Conservation (phyloP, 2,329 filamentous ascomycete genomes). For the Nemania sp. region DNA sequence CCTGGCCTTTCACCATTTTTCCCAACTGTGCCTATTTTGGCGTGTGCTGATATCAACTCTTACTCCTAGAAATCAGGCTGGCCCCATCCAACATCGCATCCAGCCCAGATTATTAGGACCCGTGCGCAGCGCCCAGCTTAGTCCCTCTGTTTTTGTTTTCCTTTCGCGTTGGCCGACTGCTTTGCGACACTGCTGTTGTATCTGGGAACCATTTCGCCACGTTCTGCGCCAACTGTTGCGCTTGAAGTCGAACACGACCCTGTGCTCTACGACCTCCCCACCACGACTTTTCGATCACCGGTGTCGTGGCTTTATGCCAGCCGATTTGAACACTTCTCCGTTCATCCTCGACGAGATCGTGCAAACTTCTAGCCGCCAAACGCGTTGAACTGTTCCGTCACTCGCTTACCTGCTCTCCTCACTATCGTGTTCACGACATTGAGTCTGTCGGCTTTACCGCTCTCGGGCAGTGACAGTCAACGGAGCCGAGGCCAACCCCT, state of each 20-base stretch:
- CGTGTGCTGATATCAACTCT: slow-evolving; percentile 29
- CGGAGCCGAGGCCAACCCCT: neutral
- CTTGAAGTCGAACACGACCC: slow-evolving; percentile 25
- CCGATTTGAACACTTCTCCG: slow-evolving; percentile 1
- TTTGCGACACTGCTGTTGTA: neutral
- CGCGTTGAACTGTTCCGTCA: neutral
- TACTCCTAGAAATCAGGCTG: slow-evolving; percentile 30
- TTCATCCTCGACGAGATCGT: neutral
- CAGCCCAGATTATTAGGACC: slow-evolving; percentile 17
- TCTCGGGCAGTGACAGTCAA: slow-evolving; percentile 2
- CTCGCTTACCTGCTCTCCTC: neutral
- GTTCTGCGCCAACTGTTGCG: slow-evolving; percentile 8
- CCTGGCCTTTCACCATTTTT: slow-evolving; percentile 23
- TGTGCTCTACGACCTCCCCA: slow-evolving; percentile 17
- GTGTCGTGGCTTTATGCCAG: slow-evolving; percentile 13
- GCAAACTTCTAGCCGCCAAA: slow-evolving; percentile 1
- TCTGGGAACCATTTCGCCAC: neutral
- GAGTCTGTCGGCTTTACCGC: neutral
- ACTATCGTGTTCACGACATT: neutral
- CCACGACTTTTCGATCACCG: slow-evolving; percentile 27
- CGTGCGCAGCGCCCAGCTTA: slow-evolving; percentile 7
- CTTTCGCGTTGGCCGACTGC: slow-evolving; percentile 11
- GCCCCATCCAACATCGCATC: slow-evolving; percentile 27
- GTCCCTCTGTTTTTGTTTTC: slow-evolving; percentile 5
- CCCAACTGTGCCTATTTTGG: slow-evolving; percentile 28